phyloP scores from a whole-genome alignment of 139 green algal genomes.

The Monoraphidium neglectum region DNA sequence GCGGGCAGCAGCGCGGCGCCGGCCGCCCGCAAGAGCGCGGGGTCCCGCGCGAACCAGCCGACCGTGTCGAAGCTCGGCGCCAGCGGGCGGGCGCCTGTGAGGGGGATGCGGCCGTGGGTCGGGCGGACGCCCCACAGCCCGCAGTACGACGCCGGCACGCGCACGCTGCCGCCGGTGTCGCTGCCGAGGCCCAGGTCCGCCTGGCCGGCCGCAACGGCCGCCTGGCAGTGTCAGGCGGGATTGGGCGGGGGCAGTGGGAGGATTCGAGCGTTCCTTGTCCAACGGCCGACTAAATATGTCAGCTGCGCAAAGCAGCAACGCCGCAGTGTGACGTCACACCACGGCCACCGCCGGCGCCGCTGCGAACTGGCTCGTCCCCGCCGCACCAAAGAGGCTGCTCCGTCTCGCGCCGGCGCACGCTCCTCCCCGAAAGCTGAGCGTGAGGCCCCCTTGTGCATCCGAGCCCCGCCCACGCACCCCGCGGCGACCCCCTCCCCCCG shows the following conservation, averaged over 20 bases:
- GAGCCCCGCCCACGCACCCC: not conserved
- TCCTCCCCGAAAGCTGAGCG: not conserved
- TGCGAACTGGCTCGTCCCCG: not conserved
- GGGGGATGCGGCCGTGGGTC: constrained; percentile 73
- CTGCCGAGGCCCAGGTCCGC: constrained; percentile 83
- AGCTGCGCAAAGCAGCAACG: no score
- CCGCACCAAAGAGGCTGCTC: not conserved
- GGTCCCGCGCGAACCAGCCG: constrained; percentile 65
- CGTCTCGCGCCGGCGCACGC: not conserved
- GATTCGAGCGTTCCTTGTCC: no score
- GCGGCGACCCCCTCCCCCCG: not conserved
- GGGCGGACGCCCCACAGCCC: constrained; percentile 88
- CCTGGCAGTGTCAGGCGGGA: constrained; percentile 10
- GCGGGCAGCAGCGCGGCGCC: no score
- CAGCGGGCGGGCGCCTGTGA: constrained; percentile 63
- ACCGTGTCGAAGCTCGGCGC: constrained; percentile 85
- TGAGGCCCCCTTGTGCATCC: not conserved
- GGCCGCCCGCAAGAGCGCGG: constrained; percentile 35
- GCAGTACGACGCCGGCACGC: constrained; percentile 87
- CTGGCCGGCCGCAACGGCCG: constrained; percentile 72
- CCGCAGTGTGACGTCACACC: not conserved
- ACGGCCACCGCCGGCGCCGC: not conserved
- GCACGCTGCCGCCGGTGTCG: constrained; percentile 89
- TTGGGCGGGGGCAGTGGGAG: not conserved
- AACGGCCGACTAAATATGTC: no score